A percentile compares a stretch with the other conserved stretches of the same genome.
phyloP scores from a whole-genome alignment of 768 basidiomycete genomes.

The Xanthoconium stramineum region DNA sequence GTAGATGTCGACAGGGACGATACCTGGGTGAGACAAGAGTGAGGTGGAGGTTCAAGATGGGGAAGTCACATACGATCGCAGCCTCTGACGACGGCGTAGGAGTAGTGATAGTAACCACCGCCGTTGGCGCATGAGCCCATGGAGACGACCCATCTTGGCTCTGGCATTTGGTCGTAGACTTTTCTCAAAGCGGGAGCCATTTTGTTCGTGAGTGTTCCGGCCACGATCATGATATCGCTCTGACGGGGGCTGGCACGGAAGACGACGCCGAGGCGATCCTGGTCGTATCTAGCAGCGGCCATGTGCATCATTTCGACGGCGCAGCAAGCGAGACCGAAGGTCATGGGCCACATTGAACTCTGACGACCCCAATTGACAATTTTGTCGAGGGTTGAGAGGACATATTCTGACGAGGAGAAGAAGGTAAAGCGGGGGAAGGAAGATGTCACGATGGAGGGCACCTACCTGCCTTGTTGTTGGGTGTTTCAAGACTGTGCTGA shows the following conservation, averaged over 20 bases:
- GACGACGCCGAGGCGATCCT: conserved; percentile 94
- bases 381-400: conserved; percentile 93
- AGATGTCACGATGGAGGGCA: conserved; percentile 1
- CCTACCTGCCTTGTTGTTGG: conserved; percentile 85
- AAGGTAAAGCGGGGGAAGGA: background rate
- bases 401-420: conserved; percentile 67
- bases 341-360: conserved; percentile 99
- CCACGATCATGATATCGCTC: conserved; percentile 98
- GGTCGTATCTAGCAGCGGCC: conserved; percentile 98
- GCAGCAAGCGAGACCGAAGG: conserved; percentile 96
- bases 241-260: conserved; percentile 99
- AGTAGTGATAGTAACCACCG: conserved; percentile 96
- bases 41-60: conserved; percentile 8
- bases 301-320: conserved; percentile 99
- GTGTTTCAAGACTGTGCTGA: conserved; percentile 82
- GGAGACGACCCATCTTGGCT: conserved; percentile 99
- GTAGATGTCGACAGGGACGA: conserved; percentile 98
- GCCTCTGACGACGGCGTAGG: conserved; percentile 97
- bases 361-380: conserved; percentile 96
- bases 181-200: conserved; percentile 98
- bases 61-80: conserved; percentile 77
- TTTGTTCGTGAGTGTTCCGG: conserved; percentile 98
- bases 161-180: conserved; percentile 98
- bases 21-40: conserved; percentile 47
- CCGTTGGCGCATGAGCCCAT: conserved; percentile 99